Conservation (phyloP, 1,284 basidiomycete species). For the Leccinum insolens region DNA sequence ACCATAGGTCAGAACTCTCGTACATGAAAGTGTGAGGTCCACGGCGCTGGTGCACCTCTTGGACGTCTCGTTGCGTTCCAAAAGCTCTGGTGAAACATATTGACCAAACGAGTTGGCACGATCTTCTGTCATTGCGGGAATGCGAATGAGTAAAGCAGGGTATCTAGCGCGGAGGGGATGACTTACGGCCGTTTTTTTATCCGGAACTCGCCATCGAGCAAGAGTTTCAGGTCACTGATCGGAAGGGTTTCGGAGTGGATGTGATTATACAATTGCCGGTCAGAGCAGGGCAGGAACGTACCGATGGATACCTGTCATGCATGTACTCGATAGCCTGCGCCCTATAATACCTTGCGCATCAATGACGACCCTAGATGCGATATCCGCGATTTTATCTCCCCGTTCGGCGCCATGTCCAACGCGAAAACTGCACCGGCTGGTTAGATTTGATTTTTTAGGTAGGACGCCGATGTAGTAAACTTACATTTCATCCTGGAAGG, state of each 20-base stretch:
- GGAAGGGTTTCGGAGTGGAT: background rate
- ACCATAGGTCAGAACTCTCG: conserved; percentile 91
- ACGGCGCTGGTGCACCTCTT: conserved; percentile 50
- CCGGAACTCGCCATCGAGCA: conserved; percentile 83
- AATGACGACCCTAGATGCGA: conserved; percentile 85
- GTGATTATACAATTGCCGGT: conserved; percentile 14
- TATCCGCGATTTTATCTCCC: conserved; percentile 84
- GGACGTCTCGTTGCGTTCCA: conserved; percentile 76
- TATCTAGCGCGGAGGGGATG: background rate
- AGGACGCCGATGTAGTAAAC: conserved; percentile 1
- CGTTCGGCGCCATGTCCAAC: conserved; percentile 85
- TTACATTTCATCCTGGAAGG: conserved; percentile 85
- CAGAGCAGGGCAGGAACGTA: conserved; percentile 31
- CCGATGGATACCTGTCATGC: conserved; percentile 86
- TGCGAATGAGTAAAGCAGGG: conserved; percentile 11
- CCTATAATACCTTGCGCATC: conserved; percentile 79
- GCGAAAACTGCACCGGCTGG: conserved; percentile 73
- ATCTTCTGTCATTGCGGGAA: conserved; percentile 39
- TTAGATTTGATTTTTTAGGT: conserved; percentile 1
- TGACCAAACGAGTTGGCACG: conserved; percentile 87
- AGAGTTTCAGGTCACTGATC: conserved; percentile 79
- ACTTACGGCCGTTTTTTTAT: conserved; percentile 66
- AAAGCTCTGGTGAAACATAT: conserved; percentile 92
- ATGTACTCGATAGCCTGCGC: conserved; percentile 91
- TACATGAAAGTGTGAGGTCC: conserved; percentile 5